Percentiles rank a stretch among this genome's conserved stretches.
Evolutionary conservation across 1,284 basidiomycete species (phyloP).

Genomic region (Cryptococcus hybrid): DNA sequence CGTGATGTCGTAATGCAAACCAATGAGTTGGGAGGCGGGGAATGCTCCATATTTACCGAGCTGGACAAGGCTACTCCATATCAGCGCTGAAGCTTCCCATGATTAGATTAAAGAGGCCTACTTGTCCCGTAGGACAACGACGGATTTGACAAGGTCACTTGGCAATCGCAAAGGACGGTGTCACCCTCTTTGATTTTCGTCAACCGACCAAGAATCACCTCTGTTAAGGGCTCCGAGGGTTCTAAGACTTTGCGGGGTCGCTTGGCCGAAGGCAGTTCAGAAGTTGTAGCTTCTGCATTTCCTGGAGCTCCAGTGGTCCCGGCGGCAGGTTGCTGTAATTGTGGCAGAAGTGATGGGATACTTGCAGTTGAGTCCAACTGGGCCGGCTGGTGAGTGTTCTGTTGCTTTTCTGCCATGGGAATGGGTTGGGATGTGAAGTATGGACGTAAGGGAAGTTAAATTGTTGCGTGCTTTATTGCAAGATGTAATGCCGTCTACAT

Average conservation of each 20-base stretch:
- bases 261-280: slow-evolving; percentile 3
- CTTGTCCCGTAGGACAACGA: slow-evolving; percentile 46
- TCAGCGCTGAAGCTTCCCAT: slow-evolving; percentile 3
- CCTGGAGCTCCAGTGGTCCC: neutral
- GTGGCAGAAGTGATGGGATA: too few relatives aligned
- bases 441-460: too few relatives aligned
- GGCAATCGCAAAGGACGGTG: slow-evolving; percentile 52
- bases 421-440: too few relatives aligned
- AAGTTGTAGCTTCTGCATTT: neutral
- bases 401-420: too few relatives aligned
- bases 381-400: too few relatives aligned
- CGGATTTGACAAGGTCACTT: slow-evolving; percentile 50
- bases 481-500: too few relatives aligned
- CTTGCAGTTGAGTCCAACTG: too few relatives aligned
- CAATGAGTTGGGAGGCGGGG: slow-evolving; percentile 48
- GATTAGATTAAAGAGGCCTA: slow-evolving; percentile 15
- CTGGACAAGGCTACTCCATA: slow-evolving; percentile 37
- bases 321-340: neutral
- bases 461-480: too few relatives aligned
- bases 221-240: slow-evolving; percentile 32
- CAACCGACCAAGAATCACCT: slow-evolving; percentile 35
- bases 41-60: slow-evolving; percentile 54
- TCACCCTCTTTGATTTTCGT: slow-evolving; percentile 49
- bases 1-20: slow-evolving; percentile 52
- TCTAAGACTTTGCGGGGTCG: neutral